These are phyloP conservation scores for Vanilla planifolia DNA, from an alignment of 106 monocot species.

Conservation along the genomic window DNA sequence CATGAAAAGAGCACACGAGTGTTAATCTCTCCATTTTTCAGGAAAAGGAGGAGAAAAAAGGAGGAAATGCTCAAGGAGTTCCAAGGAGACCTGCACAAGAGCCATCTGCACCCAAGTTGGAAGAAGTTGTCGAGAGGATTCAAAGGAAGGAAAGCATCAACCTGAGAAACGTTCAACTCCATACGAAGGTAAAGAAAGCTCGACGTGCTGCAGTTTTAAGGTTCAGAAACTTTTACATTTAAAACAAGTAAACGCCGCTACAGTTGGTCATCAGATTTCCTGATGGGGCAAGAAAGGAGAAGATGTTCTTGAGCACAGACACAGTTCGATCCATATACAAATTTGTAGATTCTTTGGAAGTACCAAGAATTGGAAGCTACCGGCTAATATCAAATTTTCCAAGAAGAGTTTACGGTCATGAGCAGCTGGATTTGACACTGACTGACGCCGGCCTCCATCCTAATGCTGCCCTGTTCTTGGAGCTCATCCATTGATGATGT, in stretches of 20 bases:
- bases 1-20: background rate
- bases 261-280: constrained; percentile 52
- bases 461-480: constrained; percentile 42
- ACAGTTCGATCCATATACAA: constrained; percentile 41
- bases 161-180: constrained; percentile 6
- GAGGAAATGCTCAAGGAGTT: constrained; percentile 4
- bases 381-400: constrained; percentile 37
- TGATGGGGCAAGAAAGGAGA: constrained; percentile 31
- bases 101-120: constrained; percentile 1
- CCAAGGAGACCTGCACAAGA: constrained; percentile 1
- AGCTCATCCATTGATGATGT: too few relatives aligned
- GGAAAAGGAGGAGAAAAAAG: constrained; percentile 18
- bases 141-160: background rate
- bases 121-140: constrained; percentile 8
- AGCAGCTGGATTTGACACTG: constrained; percentile 45
- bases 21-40: constrained; percentile 1
- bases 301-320: constrained; percentile 29
- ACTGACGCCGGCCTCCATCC: constrained; percentile 44
- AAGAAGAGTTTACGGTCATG: constrained; percentile 32
- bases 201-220: background rate
- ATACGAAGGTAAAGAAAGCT: constrained; percentile 12
- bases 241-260: background rate
- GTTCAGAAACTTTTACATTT: background rate
- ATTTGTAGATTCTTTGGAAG: constrained; percentile 35
- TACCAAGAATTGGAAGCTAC: constrained; percentile 35